Evolutionary conservation across 2,329 filamentous ascomycete species (phyloP), one percentile per base, ranked within the genome.

Genomic region (Ampelomyces quisqualis): DNA sequence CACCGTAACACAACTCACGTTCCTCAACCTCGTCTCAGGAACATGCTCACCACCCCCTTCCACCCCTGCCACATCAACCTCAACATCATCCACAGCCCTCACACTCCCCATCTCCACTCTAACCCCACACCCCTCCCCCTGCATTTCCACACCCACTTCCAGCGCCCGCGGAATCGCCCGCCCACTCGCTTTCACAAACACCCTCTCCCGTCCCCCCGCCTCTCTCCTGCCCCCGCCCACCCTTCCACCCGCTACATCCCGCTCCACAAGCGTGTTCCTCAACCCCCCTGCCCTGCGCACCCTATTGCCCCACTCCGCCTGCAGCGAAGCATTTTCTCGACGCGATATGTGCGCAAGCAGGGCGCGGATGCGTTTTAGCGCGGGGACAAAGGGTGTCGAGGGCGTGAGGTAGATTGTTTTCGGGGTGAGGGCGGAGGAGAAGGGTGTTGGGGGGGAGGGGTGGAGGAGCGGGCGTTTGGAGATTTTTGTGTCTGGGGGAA

Each of bases 331-430:
- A n/a, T 71, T 70, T 0, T 71, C 69, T 17, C 78, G 74, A 38
- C 78, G 77, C 2, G 77, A 71, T 3, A 77, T 74, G 24, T 77
- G 73, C 30, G 78, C 72, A 3, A 90, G 79, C 1, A 82, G 76
- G 45, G 80, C 80, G 45, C 80, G 78, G 10, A 83, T 77, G 35
- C 85, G 82, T 55, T 81, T 81, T 9, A 87, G 76, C 4, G 80
- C 74, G 8, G 84, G 79, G 67, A 88, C 79, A 71, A 88, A 86
- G 5, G 83, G 81, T 0, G 84, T 82, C 24, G 73, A 73, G 27
- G 78, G 69, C 24, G 80, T 81, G 42, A 90, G 73, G 70, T 88
- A 88, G 64, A 90, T 73, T 45, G 78, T 64, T 64, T 83, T 83
- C 8, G 73, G 75, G 4, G 69, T 59, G 1, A 57, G 52, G 31